These are phyloP conservation scores for Beauveria brongniartii DNA, from an alignment of 2,329 filamentous ascomycete genomes.

Conservation along the genomic window DNA sequence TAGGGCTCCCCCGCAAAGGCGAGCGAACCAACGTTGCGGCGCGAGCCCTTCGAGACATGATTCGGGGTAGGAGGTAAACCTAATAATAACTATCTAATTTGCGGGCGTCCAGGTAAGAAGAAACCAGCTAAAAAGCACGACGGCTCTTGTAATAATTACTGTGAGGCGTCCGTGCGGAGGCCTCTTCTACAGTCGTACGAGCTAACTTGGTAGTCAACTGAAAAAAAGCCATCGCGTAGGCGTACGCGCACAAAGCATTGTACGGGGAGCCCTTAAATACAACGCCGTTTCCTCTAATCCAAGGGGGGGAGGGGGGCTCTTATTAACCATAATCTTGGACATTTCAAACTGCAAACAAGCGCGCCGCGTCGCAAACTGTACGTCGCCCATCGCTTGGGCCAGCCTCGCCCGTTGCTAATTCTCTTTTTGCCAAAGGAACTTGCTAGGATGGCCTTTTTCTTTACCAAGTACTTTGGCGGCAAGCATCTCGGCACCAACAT, in stretches of 20 bases:
- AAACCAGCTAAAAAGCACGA: not conserved
- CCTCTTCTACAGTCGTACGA: not conserved
- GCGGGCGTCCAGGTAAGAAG: not conserved
- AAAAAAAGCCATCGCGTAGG: not conserved
- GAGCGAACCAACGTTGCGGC: not conserved
- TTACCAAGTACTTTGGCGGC: constrained; percentile 37
- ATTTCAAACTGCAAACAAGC: not conserved
- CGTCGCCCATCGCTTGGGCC: not conserved
- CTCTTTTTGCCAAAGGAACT: not conserved
- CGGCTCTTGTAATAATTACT: no score
- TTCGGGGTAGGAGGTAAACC: not conserved
- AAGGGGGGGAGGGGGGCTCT: not conserved
- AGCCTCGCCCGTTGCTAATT: not conserved
- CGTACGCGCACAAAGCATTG: not conserved
- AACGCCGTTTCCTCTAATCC: not conserved
- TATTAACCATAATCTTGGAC: not conserved
- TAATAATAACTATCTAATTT: not conserved
- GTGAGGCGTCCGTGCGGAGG: constrained; percentile 2
- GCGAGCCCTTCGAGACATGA: not conserved
- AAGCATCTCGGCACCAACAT: constrained; percentile 43
- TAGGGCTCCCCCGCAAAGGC: not conserved
- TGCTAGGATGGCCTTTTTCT: constrained; percentile 37
- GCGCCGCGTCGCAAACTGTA: not conserved
- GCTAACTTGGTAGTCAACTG: not conserved
- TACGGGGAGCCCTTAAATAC: not conserved